Percentiles rank a stretch among this genome's conserved stretches.
Evolutionary conservation across 2,329 filamentous ascomycete genomes (phyloP).

Genomic region (Trichoderma atrobrunneum): DNA sequence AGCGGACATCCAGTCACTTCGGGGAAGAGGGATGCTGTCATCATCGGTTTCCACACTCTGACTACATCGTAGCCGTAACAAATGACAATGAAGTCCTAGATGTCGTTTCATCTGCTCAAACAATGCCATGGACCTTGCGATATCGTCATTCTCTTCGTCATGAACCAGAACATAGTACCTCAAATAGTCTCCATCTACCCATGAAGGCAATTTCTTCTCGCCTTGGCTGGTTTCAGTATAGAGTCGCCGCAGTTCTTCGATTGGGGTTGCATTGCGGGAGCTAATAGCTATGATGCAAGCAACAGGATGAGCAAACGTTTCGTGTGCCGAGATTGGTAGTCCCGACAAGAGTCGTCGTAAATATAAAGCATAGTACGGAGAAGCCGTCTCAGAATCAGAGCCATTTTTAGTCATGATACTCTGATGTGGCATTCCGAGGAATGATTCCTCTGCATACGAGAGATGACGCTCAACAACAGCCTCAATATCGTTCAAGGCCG

Average conservation of each 20-base stretch:
- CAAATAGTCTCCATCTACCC: conserved; percentile 89
- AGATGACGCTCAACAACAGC: conserved; percentile 77
- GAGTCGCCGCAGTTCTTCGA: conserved; percentile 79
- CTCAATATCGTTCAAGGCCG: conserved; percentile 64
- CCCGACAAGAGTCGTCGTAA: conserved; percentile 79
- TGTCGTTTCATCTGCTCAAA: conserved; percentile 99
- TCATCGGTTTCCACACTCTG: conserved; percentile 88
- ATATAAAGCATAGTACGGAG: conserved; percentile 83
- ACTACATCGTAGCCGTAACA: conserved; percentile 79
- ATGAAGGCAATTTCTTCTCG: conserved; percentile 69
- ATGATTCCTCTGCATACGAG: conserved; percentile 66
- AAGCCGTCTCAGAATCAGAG: conserved; percentile 53
- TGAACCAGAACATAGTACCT: conserved; percentile 96
- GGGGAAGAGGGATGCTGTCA: conserved; percentile 77
- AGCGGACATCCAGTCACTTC: conserved; percentile 85
- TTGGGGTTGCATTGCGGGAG: conserved; percentile 77
- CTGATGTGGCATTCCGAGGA: conserved; percentile 37
- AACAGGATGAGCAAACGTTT: conserved; percentile 92
- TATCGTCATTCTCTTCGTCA: conserved; percentile 93
- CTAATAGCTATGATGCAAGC: conserved; percentile 94
- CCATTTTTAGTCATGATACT: conserved; percentile 41
- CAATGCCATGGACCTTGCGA: conserved; percentile 79
- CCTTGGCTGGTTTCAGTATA: conserved; percentile 84
- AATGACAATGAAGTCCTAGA: conserved; percentile 90
- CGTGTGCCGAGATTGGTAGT: conserved; percentile 74